Percentiles rank a stretch among this genome's conserved stretches.
Conservation (phyloP, 352 stramenopile species). For the Pythium rhizo-oryzae region DNA sequence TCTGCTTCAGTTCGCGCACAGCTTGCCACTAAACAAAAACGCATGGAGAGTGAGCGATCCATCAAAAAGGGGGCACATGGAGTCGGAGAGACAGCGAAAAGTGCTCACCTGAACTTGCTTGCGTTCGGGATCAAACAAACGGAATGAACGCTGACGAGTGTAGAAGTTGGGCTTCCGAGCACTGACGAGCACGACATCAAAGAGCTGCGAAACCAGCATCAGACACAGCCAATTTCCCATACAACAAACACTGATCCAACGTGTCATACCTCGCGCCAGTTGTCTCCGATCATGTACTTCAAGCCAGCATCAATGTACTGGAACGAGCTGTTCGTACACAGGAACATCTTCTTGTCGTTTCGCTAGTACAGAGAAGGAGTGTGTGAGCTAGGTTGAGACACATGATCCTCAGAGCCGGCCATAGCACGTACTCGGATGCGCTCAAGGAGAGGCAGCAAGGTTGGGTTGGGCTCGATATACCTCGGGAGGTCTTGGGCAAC, state of each 20-base stretch:
- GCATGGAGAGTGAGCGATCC: conserved; percentile 24
- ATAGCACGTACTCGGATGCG: conserved; percentile 51
- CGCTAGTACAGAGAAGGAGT: conserved; percentile 44
- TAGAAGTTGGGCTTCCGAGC: conserved; percentile 94
- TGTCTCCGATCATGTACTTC: conserved; percentile 90
- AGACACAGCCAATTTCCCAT: no score
- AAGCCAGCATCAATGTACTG: conserved; percentile 94
- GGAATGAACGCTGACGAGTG: conserved; percentile 80
- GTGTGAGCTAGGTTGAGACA: no score
- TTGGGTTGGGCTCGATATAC: conserved; percentile 91
- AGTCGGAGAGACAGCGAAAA: not conserved
- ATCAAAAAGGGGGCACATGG: not conserved
- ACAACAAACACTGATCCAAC: not conserved
- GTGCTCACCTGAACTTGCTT: conserved; percentile 60
- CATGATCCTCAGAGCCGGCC: not conserved
- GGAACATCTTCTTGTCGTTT: conserved; percentile 90
- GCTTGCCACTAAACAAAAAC: conserved; percentile 58
- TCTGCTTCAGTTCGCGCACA: conserved; percentile 57
- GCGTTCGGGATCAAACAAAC: conserved; percentile 60
- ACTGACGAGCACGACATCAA: conserved; percentile 89
- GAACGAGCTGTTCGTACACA: conserved; percentile 95
- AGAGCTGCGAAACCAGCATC: conserved; percentile 53
- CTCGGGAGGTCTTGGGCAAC: conserved; percentile 81
- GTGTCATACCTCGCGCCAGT: conserved; percentile 66
- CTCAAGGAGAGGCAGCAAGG: conserved; percentile 82